Percentiles rank a stretch among this genome's conserved stretches.
phyloP scores from a whole-genome alignment of 2,329 filamentous ascomycete species.

The Phaeosphaeria sp. region DNA sequence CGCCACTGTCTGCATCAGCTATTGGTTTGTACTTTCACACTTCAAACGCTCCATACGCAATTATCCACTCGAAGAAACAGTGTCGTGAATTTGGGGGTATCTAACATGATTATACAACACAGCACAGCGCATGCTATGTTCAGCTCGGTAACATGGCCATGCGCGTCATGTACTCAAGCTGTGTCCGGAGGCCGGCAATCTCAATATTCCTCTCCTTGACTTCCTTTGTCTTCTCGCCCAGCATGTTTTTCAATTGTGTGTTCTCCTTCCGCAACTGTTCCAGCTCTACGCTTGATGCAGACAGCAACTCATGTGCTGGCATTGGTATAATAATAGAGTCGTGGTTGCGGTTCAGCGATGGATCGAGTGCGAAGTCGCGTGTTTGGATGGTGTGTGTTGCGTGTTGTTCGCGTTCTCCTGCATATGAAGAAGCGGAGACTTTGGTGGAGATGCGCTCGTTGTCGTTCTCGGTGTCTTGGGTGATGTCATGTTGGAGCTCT shows the following conservation, averaged over 20 bases:
- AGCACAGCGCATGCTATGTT: not conserved
- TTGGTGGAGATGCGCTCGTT: not conserved
- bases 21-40: too few species aligned
- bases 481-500: not conserved
- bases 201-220: conserved; percentile 33
- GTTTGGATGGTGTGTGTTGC: not conserved
- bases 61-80: too few species aligned
- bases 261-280: conserved; percentile 32
- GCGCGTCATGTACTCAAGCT: conserved; percentile 35
- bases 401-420: conserved; percentile 2
- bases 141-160: conserved; percentile 22
- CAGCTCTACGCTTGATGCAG: conserved; percentile 14
- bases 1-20: too few species aligned
- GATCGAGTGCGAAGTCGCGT: conserved; percentile 22
- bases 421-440: not conserved
- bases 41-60: too few species aligned
- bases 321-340: conserved; percentile 20
- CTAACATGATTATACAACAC: not conserved
- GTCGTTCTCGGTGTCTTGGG: not conserved
- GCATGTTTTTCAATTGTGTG: conserved; percentile 22
- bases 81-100: not conserved
- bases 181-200: conserved; percentile 32
- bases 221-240: conserved; percentile 30
- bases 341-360: conserved; percentile 22
- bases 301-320: conserved; percentile 1